phyloP scores from a whole-genome alignment of 768 basidiomycete species.

The Cystofilobasidium ferigula region DNA sequence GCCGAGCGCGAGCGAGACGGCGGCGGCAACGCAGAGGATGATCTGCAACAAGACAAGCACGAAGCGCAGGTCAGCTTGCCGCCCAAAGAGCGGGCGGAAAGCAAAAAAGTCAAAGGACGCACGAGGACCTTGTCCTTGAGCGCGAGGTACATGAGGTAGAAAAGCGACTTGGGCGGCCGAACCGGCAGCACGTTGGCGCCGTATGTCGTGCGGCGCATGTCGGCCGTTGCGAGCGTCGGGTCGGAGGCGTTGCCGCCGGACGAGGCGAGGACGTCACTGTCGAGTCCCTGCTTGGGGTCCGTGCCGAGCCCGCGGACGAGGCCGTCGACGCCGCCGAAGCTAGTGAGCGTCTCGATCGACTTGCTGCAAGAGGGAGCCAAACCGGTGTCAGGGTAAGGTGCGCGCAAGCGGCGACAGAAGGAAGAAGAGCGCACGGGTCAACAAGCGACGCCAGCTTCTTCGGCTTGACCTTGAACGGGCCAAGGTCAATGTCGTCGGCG shows the following conservation, averaged over 20 bases:
- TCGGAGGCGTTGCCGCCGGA: slow-evolving; percentile 1
- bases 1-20: slow-evolving; percentile 84
- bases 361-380: not conserved
- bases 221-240: slow-evolving; percentile 42
- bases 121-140: slow-evolving; percentile 84
- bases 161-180: slow-evolving; percentile 56
- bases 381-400: not conserved
- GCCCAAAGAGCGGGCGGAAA: not conserved
- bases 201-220: slow-evolving; percentile 57
- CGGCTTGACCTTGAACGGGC: slow-evolving; percentile 65
- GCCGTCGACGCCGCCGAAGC: slow-evolving; percentile 58
- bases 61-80: not conserved
- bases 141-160: slow-evolving; percentile 72
- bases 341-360: slow-evolving; percentile 48
- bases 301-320: slow-evolving; percentile 67
- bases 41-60: slow-evolving; percentile 46
- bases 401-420: not conserved
- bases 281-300: slow-evolving; percentile 41
- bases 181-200: slow-evolving; percentile 65
- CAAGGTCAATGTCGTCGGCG: slow-evolving; percentile 46
- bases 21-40: slow-evolving; percentile 78
- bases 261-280: slow-evolving; percentile 26
- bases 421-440: slow-evolving; percentile 58
- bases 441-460: slow-evolving; percentile 68
- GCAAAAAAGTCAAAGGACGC: slow-evolving; percentile 33